A percentile compares a stretch with the other conserved stretches of the same genome.
Evolutionary conservation across 345 rosid genomes (phyloP).

Genomic region (Atalantia buxifolia): DNA sequence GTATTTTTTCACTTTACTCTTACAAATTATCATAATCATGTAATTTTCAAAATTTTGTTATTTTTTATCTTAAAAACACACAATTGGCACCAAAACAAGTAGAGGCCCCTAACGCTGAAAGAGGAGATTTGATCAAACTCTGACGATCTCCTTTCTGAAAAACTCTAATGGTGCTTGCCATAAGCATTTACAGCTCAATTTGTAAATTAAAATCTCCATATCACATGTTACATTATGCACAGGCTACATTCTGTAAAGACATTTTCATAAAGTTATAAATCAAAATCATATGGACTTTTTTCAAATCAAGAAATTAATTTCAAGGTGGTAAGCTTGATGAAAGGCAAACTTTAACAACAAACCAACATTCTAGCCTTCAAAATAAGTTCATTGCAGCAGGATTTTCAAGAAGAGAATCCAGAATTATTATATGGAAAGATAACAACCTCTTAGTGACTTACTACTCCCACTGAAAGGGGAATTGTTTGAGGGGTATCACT

Average conservation of each 20-base stretch:
- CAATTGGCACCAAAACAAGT: no score
- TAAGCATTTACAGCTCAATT: neutral
- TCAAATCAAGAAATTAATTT: neutral
- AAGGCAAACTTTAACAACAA: neutral
- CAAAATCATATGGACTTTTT: neutral
- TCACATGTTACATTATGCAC: neutral
- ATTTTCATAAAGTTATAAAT: neutral
- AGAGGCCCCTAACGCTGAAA: no score
- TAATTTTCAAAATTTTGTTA: no score
- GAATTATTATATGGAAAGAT: neutral
- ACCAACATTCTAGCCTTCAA: neutral
- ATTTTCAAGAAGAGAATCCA: slow-evolving; percentile 9
- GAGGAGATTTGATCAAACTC: neutral
- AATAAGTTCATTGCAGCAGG: neutral
- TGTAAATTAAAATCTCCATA: neutral
- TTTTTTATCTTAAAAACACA: no score
- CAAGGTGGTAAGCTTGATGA: neutral
- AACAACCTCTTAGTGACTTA: neutral
- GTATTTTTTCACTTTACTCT: no score
- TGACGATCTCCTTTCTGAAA: neutral
- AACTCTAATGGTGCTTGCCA: neutral
- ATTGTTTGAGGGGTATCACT: slow-evolving; percentile 44
- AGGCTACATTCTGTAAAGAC: neutral
- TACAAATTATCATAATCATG: no score
- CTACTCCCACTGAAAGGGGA: slow-evolving; percentile 71